Percentiles rank a stretch among this genome's conserved stretches.
Conservation (phyloP, 805 yeast genomes). For the Millerozyma acaciae region DNA sequence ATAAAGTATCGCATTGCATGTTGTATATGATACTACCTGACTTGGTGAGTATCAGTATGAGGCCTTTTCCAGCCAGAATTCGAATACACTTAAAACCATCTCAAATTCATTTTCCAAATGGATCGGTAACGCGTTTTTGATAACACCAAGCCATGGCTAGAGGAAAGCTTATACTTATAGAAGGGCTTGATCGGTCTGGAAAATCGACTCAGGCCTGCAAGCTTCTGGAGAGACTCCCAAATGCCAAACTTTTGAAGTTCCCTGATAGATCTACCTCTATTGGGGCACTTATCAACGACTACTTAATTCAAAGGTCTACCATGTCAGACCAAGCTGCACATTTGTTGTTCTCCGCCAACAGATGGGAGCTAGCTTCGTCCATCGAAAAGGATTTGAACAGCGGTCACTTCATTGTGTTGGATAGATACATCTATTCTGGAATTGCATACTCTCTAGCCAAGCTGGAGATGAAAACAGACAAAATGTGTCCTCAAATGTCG, state of each 20-base stretch:
- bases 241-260: constrained; percentile 57
- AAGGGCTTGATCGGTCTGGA: constrained; percentile 94
- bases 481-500: constrained; percentile 17
- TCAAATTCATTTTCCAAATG: too few species aligned
- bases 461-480: constrained; percentile 36
- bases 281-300: constrained; percentile 74
- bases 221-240: constrained; percentile 15
- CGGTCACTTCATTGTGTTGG: constrained; percentile 67
- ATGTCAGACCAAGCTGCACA: constrained; percentile 81
- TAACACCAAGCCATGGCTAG: constrained; percentile 33
- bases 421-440: constrained; percentile 90
- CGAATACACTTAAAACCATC: too few species aligned
- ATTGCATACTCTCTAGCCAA: constrained; percentile 90
- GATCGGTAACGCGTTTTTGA: too few species aligned
- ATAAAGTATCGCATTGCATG: too few species aligned
- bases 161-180: constrained; percentile 77
- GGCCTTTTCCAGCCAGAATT: not conserved
- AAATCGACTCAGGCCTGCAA: constrained; percentile 75
- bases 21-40: not conserved
- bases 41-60: not conserved
- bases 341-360: constrained; percentile 81
- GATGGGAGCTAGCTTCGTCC: constrained; percentile 75
- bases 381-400: constrained; percentile 42
- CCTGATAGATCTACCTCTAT: constrained; percentile 85
- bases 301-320: constrained; percentile 48